Evolutionary conservation across 2,329 filamentous ascomycete species (phyloP).

Genomic region (Trichoderma sp.): DNA sequence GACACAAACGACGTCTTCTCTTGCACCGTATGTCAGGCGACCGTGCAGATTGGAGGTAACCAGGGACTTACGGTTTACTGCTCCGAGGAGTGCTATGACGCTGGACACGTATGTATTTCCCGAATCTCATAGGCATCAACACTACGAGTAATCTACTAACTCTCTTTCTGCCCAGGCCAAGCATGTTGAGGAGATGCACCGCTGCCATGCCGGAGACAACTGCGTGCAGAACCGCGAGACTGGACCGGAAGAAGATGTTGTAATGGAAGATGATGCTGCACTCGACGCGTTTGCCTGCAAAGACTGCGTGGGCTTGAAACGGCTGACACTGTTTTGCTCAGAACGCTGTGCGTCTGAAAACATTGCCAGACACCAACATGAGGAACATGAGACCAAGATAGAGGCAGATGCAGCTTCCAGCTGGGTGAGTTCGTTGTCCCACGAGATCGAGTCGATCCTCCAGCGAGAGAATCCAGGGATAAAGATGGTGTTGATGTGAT

Average conservation of each 20-base stretch:
- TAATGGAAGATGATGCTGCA: conserved; percentile 38
- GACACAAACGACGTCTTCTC: conserved; percentile 38
- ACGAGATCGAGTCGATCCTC: conserved; percentile 30
- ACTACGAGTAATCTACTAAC: conserved; percentile 25
- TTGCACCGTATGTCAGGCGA: conserved; percentile 46
- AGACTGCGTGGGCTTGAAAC: conserved; percentile 40
- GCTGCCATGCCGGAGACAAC: conserved; percentile 40
- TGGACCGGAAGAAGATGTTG: conserved; percentile 36
- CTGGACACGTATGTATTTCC: conserved; percentile 40
- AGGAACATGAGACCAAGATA: conserved; percentile 31
- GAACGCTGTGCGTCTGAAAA: conserved; percentile 41
- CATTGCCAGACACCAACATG: conserved; percentile 40
- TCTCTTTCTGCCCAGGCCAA: conserved; percentile 31
- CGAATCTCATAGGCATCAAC: too few relatives aligned
- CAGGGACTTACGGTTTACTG: conserved; percentile 44
- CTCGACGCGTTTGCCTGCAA: conserved; percentile 38
- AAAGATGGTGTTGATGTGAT: conserved; percentile 27
- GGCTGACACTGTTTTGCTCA: conserved; percentile 43
- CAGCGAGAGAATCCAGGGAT: conserved; percentile 35
- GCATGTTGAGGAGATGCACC: conserved; percentile 40
- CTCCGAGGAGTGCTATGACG: conserved; percentile 41
- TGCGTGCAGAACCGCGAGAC: conserved; percentile 37
- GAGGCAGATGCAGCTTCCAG: conserved; percentile 24
- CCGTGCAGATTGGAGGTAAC: conserved; percentile 37
- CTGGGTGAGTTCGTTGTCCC: conserved; percentile 26